Percentiles rank a stretch among this genome's conserved stretches.
phyloP scores from a whole-genome alignment of 345 rosid species.

The Citrus unshiu region DNA sequence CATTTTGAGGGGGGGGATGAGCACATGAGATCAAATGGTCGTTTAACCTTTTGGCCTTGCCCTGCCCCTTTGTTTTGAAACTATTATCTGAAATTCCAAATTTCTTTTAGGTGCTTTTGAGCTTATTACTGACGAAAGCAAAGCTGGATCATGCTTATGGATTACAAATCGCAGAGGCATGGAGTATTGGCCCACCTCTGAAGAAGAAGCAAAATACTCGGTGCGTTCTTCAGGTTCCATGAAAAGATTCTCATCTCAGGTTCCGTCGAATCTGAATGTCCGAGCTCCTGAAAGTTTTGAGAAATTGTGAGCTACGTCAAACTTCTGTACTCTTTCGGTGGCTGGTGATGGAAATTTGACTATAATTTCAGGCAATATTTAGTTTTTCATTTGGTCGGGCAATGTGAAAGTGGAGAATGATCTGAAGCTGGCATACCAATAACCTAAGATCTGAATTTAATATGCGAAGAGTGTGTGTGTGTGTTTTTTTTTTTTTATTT shows the following conservation, averaged over 20 bases:
- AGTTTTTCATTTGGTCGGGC: neutral
- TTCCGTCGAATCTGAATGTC: constrained; percentile 29
- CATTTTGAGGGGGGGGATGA: neutral
- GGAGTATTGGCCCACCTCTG: constrained; percentile 90
- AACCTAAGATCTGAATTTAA: neutral
- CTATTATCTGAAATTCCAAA: constrained; percentile 5
- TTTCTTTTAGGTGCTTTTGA: constrained; percentile 69
- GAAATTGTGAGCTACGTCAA: constrained; percentile 63
- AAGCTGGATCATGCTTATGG: constrained; percentile 93
- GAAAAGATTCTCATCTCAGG: constrained; percentile 9
- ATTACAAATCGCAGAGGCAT: constrained; percentile 80
- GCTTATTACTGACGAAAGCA: constrained; percentile 74
- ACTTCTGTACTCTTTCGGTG: neutral
- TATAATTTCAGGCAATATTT: neutral
- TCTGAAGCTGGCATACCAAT: neutral
- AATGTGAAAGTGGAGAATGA: neutral
- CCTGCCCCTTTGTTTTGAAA: neutral
- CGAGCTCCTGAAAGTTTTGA: constrained; percentile 75
- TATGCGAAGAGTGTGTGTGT: neutral
- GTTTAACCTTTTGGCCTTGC: neutral
- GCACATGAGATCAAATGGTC: neutral
- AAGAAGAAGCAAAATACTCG: constrained; percentile 67
- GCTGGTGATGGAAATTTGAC: neutral
- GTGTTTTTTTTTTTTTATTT: no score
- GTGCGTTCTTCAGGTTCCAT: constrained; percentile 35